These are phyloP conservation scores for Pelargonium myrrhifolium DNA, from an alignment of 441 rosid species.

Conservation along the genomic window DNA sequence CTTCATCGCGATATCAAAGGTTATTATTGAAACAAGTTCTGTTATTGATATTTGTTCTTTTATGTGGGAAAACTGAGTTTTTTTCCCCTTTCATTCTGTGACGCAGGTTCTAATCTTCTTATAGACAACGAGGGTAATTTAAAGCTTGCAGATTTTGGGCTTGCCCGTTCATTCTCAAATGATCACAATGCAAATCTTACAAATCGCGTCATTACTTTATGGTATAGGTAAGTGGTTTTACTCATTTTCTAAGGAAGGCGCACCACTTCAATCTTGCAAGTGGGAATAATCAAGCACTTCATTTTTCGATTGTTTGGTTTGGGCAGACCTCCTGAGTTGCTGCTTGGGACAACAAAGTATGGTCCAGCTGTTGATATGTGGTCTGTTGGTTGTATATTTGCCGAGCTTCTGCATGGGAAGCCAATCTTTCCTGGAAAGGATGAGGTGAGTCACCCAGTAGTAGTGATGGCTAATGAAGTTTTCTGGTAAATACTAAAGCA, in stretches of 20 bases:
- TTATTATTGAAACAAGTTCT: neutral
- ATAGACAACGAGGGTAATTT: constrained; percentile 92
- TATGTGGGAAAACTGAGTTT: constrained; percentile 2
- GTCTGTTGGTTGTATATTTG: constrained; percentile 98
- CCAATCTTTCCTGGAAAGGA: constrained; percentile 89
- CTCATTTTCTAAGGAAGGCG: neutral
- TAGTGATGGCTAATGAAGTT: too few species aligned
- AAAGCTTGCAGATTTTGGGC: constrained; percentile 96
- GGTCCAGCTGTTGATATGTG: constrained; percentile 99
- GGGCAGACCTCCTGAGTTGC: constrained; percentile 86
- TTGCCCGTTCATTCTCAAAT: constrained; percentile 70
- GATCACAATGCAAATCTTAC: constrained; percentile 74
- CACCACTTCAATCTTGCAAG: neutral
- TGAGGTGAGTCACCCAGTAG: constrained; percentile 42
- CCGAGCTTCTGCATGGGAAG: constrained; percentile 82
- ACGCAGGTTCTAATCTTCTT: constrained; percentile 67
- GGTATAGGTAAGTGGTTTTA: constrained; percentile 67
- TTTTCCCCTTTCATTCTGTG: neutral
- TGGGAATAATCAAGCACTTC: too few species aligned
- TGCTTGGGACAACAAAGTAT: constrained; percentile 92
- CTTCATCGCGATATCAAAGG: constrained; percentile 96
- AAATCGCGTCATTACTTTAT: constrained; percentile 83
- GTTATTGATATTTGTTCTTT: neutral
- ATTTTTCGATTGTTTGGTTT: constrained; percentile 16
- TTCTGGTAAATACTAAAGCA: too few species aligned